Conservation (phyloP, 352 stramenopile genomes). For the Blastocystis sp. region DNA sequence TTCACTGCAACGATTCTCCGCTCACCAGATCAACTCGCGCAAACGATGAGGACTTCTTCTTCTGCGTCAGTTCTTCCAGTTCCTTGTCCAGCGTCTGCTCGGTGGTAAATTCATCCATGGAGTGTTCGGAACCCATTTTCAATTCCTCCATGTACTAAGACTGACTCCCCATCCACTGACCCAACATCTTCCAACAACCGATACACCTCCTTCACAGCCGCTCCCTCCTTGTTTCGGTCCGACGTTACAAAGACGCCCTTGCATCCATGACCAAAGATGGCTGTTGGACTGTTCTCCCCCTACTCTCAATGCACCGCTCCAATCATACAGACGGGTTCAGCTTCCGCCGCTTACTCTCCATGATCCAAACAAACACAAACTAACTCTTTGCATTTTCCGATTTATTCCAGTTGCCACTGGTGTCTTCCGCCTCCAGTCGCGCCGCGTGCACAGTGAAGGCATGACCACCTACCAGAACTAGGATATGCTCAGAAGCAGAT, state of each 20-base stretch:
- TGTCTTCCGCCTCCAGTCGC: neutral
- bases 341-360: constrained; percentile 14
- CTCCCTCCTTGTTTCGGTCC: constrained; percentile 40
- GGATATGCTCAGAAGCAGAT: constrained; percentile 70
- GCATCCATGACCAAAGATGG: constrained; percentile 52
- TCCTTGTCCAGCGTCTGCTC: constrained; percentile 51
- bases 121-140: neutral
- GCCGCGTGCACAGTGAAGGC: neutral
- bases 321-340: neutral
- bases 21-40: constrained; percentile 27
- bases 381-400: too few relatives aligned
- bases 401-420: too few relatives aligned
- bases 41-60: neutral
- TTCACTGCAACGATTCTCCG: neutral
- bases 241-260: constrained; percentile 48
- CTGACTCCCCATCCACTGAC: neutral
- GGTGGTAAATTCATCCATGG: neutral
- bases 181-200: constrained; percentile 41
- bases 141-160: constrained; percentile 12
- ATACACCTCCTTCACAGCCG: constrained; percentile 43
- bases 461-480: neutral
- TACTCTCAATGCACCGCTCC: neutral
- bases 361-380: neutral
- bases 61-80: constrained; percentile 39
- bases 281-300: constrained; percentile 7